These are phyloP conservation scores for Annulohypoxylon moriforme DNA, from an alignment of 495 filamentous ascomycete genomes.

Conservation along the genomic window DNA sequence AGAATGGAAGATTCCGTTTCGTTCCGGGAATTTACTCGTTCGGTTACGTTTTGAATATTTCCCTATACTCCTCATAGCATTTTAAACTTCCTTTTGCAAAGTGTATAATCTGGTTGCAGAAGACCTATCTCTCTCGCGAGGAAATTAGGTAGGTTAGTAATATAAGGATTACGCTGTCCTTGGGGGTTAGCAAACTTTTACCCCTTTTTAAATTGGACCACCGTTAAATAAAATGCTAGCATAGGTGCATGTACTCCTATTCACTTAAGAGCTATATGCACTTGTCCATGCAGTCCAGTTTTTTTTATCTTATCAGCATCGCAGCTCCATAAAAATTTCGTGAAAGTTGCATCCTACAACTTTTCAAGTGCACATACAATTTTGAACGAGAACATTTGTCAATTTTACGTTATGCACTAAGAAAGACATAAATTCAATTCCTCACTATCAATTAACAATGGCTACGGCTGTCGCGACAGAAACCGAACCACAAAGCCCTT, in stretches of 20 bases:
- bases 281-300: not conserved
- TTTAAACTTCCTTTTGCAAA: no score
- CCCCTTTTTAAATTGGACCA: not conserved
- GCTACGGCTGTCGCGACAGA: conserved; percentile 21
- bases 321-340: conserved; percentile 48
- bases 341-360: conserved; percentile 12
- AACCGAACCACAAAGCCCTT: conserved; percentile 5
- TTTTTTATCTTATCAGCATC: conserved; percentile 46
- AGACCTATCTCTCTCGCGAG: no score
- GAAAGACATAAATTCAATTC: not conserved
- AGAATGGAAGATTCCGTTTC: no score
- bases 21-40: no score
- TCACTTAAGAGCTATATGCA: not conserved
- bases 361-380: conserved; percentile 15
- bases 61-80: no score
- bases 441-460: conserved; percentile 11
- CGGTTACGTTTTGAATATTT: no score
- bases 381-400: not conserved
- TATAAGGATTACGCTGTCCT: no score
- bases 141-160: no score
- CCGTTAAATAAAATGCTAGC: not conserved
- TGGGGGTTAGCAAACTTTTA: not conserved
- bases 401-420: not conserved
- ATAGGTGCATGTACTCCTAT: not conserved
- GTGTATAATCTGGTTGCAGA: no score